A percentile compares a stretch with the other conserved stretches of the same genome.
phyloP scores from a whole-genome alignment of 257 asterid genomes.

The Cynanchum wilfordii region DNA sequence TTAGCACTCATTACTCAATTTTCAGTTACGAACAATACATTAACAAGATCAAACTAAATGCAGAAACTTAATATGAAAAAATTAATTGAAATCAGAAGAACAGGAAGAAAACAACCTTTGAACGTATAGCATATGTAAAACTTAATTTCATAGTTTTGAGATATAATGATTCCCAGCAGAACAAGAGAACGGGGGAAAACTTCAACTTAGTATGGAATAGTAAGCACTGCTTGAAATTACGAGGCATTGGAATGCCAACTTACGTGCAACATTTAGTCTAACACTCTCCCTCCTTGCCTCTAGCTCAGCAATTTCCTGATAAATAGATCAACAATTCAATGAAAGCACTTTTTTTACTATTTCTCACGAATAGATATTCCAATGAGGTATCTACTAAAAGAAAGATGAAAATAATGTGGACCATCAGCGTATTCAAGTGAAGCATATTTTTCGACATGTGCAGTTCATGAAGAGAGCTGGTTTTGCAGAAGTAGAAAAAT shows the following conservation, averaged over 20 bases:
- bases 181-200: not conserved
- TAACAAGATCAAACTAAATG: constrained; percentile 1
- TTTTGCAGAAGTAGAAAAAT: not conserved
- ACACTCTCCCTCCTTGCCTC: constrained; percentile 89
- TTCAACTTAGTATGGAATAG: not conserved
- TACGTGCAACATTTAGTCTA: constrained; percentile 78
- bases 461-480: not conserved
- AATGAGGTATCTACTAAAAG: not conserved
- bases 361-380: not conserved
- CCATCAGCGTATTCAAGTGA: not conserved
- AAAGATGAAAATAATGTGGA: not conserved
- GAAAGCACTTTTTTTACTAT: not conserved
- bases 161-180: not conserved
- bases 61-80: not conserved
- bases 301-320: constrained; percentile 83
- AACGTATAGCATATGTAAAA: not conserved
- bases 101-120: not conserved
- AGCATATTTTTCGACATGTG: not conserved
- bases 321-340: constrained; percentile 1
- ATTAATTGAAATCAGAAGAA: not conserved
- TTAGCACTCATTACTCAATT: not conserved
- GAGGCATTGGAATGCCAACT: constrained; percentile 26
- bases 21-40: not conserved
- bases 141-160: not conserved
- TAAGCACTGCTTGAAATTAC: not conserved